Base-by-base conservation (phyloP, 257 asterid genomes). In the Cruciata laevipes region DNA sequence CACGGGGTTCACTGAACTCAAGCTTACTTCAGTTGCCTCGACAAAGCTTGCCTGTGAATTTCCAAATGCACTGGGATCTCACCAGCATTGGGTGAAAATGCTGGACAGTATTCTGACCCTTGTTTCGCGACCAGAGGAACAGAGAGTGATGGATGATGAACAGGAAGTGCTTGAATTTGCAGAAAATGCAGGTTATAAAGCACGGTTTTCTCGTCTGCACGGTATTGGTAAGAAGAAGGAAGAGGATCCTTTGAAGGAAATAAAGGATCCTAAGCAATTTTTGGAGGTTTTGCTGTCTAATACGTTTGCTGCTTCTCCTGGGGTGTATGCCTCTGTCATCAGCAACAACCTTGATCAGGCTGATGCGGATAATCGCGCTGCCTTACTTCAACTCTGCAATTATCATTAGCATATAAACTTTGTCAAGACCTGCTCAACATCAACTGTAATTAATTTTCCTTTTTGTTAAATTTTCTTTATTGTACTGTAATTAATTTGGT, bases 21-120 rank as follows among this genome's bases (percentile, higher is more conserved):
- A 94, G 75, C 77, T 90, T 74, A 84, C 96, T 47, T 81, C 96
- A 37, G 95, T 86, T 73, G 94, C 96, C 66, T 86, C 97, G 33
- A 83, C 95, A 57, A 87, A 85, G 70, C 84, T 94, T 68, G 71
- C 90, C 61, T 83, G 95, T 37, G 97, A 86, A 76, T 77, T 81
- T 76, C 70, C 90, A 73, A 68, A 87, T 35, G 75, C 85, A 37
- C 63, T 87, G 77, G 89, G 86, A 37, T 37, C 13, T 68, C 37
- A 94, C 51, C 77, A 73, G 65, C 88, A 84, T 52, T 87, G 91
- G 89, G 97, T 95, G 5, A 86, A 88, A 75, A 73, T 90, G 89
- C 91, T 90, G 55, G 90, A 90, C 79, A 90, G 96, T 82, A 77
- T 87, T 76, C 88, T 90, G 74, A 89, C 95, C 58, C 96, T 94